Evolutionary conservation across 1,139 yeast species (phyloP).

Genomic region (Blastobotrys arbuscula): DNA sequence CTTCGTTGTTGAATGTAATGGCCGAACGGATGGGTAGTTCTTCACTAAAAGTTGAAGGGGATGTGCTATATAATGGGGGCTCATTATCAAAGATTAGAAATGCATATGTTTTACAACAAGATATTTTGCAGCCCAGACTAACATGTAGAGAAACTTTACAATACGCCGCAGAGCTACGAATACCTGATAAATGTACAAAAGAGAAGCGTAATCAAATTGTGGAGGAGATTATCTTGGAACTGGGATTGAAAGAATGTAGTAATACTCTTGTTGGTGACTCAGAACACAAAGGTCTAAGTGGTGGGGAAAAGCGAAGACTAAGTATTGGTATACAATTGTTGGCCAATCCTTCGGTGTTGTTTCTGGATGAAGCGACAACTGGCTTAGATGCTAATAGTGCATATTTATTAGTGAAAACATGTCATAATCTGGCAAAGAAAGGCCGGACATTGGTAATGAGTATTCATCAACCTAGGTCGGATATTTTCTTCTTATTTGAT

Average conservation of each 20-base stretch:
- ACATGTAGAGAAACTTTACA: conserved; percentile 65
- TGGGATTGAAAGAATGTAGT: conserved; percentile 58
- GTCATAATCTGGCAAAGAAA: conserved; percentile 50
- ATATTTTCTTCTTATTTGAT: conserved; percentile 65
- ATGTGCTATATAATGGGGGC: conserved; percentile 34
- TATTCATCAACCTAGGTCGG: conserved; percentile 82
- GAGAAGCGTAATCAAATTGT: conserved; percentile 47
- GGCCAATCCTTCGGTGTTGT: conserved; percentile 68
- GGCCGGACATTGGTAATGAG: conserved; percentile 72
- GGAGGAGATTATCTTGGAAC: conserved; percentile 50
- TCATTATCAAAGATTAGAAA: conserved; percentile 37
- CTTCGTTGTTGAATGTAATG: conserved; percentile 67
- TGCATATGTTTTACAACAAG: conserved; percentile 77
- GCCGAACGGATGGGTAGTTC: conserved; percentile 52
- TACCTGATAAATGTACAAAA: conserved; percentile 41
- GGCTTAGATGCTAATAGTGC: conserved; percentile 83
- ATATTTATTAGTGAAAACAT: conserved; percentile 54
- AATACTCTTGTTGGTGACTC: conserved; percentile 52
- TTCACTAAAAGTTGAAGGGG: conserved; percentile 27
- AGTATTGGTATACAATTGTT: conserved; percentile 75
- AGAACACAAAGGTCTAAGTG: conserved; percentile 55
- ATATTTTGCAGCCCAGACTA: conserved; percentile 61
- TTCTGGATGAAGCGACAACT: conserved; percentile 85
- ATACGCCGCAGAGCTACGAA: conserved; percentile 65
- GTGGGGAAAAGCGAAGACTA: conserved; percentile 78